phyloP scores from a whole-genome alignment of 169 alveolate genomes.

The Condylostoma magnum region DNA sequence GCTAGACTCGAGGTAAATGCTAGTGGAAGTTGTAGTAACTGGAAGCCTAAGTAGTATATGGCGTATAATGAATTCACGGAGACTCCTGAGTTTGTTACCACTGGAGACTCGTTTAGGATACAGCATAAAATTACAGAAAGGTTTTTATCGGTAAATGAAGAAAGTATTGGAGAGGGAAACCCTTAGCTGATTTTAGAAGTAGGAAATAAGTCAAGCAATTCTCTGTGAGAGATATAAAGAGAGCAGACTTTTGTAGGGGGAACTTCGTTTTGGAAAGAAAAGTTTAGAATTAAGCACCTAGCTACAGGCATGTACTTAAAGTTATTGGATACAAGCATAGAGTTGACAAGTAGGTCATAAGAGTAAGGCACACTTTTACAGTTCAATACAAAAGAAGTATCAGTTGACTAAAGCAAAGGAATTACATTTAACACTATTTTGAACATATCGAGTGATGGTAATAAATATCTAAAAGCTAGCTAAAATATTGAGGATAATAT shows the following conservation, averaged over 20 bases:
- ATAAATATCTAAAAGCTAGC: too few species aligned
- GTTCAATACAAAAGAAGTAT: not conserved
- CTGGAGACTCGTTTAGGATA: slow-evolving; percentile 24
- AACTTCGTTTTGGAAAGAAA: slow-evolving; percentile 13
- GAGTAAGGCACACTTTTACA: not conserved
- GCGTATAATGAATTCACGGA: not conserved
- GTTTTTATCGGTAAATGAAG: slow-evolving; percentile 5
- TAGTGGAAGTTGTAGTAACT: not conserved
- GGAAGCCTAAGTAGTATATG: not conserved
- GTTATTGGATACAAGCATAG: not conserved
- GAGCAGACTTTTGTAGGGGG: slow-evolving; percentile 15
- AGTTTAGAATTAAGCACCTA: slow-evolving; percentile 22
- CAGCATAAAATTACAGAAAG: slow-evolving; percentile 15
- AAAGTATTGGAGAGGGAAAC: not conserved
- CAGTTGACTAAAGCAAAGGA: not conserved
- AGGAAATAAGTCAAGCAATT: slow-evolving; percentile 5
- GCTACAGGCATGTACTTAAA: slow-evolving; percentile 9
- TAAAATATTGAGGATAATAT: too few species aligned
- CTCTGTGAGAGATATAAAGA: slow-evolving; percentile 27
- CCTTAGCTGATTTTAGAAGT: not conserved
- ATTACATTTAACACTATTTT: not conserved
- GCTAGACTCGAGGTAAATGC: slow-evolving; percentile 14
- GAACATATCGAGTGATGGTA: not conserved
- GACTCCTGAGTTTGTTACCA: not conserved
- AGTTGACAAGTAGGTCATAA: not conserved